Evolutionary conservation across 306 rosid species (phyloP).

Genomic region (Abrus pulchellus): DNA sequence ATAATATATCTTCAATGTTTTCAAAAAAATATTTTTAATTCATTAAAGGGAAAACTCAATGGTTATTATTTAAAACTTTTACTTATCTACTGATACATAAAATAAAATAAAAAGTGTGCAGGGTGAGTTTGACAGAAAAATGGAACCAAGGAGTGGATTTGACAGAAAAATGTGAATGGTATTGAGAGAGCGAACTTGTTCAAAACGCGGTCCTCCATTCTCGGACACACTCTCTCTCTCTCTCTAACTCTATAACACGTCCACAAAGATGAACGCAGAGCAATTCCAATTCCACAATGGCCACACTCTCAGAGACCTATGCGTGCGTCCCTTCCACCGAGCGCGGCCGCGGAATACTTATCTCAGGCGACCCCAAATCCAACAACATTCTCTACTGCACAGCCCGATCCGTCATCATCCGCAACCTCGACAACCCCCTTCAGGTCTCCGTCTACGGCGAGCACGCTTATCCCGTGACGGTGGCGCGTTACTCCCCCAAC

Average conservation of each 20-base stretch:
- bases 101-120: no score
- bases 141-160: background rate
- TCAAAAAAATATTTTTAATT: no score
- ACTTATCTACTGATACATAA: no score
- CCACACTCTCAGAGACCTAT: slow-evolving; percentile 69
- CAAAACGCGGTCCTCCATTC: slow-evolving; percentile 49
- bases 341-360: slow-evolving; percentile 95
- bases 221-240: slow-evolving; percentile 24
- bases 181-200: slow-evolving; percentile 51
- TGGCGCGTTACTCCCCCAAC: slow-evolving; percentile 90
- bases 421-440: slow-evolving; percentile 82
- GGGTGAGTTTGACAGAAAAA: no score
- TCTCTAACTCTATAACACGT: background rate
- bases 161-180: background rate
- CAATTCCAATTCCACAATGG: slow-evolving; percentile 45
- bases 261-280: background rate
- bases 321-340: slow-evolving; percentile 86
- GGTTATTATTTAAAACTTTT: no score
- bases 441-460: slow-evolving; percentile 84
- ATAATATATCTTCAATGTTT: no score
- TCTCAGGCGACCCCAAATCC: slow-evolving; percentile 86
- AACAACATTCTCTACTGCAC: slow-evolving; percentile 83
- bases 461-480: slow-evolving; percentile 89
- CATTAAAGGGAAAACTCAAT: no score
- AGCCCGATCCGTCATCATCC: slow-evolving; percentile 85